Percentiles rank a stretch among this genome's conserved stretches.
Conservation (phyloP, 805 yeast species). For the Saccharomyces mikatae region DNA sequence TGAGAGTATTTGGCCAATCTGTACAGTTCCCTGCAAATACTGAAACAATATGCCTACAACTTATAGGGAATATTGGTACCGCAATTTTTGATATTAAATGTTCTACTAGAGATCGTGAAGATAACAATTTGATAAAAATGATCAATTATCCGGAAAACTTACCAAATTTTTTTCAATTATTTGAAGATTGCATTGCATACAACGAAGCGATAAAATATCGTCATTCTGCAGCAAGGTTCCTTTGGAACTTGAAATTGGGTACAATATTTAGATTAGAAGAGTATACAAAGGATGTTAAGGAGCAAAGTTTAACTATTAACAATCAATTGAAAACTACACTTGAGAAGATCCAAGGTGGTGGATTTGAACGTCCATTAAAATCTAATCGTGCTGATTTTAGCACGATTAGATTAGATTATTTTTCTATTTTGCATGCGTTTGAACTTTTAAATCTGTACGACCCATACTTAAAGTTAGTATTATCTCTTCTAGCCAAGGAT, state of each 20-base stretch:
- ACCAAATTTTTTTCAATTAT: constrained; percentile 11
- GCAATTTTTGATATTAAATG: constrained; percentile 33
- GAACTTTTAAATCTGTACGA: constrained; percentile 39
- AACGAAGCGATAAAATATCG: neutral
- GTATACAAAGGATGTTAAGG: constrained; percentile 8
- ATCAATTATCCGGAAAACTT: constrained; percentile 20
- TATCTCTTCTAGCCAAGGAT: constrained; percentile 41
- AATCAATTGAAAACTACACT: neutral
- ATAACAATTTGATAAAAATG: constrained; percentile 16
- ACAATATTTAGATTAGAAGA: constrained; percentile 11
- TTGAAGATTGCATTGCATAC: constrained; percentile 10
- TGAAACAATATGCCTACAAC: constrained; percentile 49
- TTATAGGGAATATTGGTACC: constrained; percentile 54
- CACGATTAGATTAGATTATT: constrained; percentile 10
- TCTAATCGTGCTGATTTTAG: neutral
- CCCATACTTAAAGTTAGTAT: constrained; percentile 41
- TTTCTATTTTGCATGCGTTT: constrained; percentile 17
- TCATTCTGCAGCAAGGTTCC: constrained; percentile 6
- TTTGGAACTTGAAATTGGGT: constrained; percentile 16
- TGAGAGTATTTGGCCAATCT: constrained; percentile 32
- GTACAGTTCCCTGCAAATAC: constrained; percentile 34
- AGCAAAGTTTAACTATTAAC: neutral
- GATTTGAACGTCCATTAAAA: neutral
- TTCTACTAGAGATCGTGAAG: constrained; percentile 10
- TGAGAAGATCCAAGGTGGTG: neutral